Conservation (phyloP, 129 eudicot species). For the Calendula officinalis region DNA sequence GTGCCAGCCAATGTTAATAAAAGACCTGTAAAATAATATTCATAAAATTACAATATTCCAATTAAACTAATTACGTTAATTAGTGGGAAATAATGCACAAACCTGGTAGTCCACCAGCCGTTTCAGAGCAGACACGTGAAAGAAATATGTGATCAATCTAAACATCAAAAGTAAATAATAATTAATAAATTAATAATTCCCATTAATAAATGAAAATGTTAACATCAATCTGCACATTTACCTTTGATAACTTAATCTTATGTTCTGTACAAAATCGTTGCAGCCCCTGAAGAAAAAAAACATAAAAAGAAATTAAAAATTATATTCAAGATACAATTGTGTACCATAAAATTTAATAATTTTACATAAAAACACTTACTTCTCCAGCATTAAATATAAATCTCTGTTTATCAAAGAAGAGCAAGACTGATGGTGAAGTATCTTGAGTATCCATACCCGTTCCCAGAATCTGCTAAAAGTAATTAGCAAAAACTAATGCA, state of each 20-base stretch:
- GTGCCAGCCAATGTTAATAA: slow-evolving; percentile 82
- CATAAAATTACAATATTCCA: not conserved
- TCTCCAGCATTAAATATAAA: slow-evolving; percentile 90
- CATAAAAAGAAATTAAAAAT: not conserved
- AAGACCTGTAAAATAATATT: slow-evolving; percentile 51
- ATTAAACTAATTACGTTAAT: not conserved
- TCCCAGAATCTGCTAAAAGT: slow-evolving; percentile 76
- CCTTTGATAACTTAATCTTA: slow-evolving; percentile 86
- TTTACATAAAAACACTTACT: slow-evolving; percentile 40
- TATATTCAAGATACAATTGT: too few species aligned
- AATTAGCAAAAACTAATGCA: not conserved
- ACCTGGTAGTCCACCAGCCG: slow-evolving; percentile 99
- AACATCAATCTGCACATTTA: slow-evolving; percentile 5
- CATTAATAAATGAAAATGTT: not conserved
- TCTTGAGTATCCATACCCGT: slow-evolving; percentile 99
- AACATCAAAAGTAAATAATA: not conserved
- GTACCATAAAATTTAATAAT: not conserved
- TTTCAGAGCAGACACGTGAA: slow-evolving; percentile 97
- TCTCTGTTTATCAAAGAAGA: slow-evolving; percentile 83
- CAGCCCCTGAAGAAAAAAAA: slow-evolving; percentile 57
- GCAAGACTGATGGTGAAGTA: slow-evolving; percentile 83
- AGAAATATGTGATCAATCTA: slow-evolving; percentile 98
- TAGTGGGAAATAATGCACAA: not conserved
- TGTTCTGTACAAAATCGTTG: slow-evolving; percentile 90
- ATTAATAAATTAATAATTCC: not conserved